phyloP scores from a whole-genome alignment of 2,329 filamentous ascomycete genomes.

The Claviceps maximensis region DNA sequence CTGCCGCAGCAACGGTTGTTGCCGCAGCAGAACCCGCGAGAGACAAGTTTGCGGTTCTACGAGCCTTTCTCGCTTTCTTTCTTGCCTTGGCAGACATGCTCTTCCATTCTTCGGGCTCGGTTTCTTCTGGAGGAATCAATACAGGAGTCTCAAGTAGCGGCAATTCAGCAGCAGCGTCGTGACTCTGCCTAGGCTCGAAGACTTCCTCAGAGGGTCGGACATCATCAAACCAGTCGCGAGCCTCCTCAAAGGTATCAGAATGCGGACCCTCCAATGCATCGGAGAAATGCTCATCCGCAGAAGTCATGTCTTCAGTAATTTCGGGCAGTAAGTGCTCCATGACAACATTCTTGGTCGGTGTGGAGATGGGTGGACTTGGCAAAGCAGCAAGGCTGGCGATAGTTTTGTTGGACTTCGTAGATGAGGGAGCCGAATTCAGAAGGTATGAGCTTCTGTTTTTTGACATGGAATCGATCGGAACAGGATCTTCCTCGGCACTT shows the following conservation, averaged over 20 bases:
- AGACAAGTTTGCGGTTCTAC: constrained; percentile 8
- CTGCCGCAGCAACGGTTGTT: constrained; percentile 4
- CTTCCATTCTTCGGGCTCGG: constrained; percentile 8
- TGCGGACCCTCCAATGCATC: constrained; percentile 18
- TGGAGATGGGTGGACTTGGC: constrained; percentile 13
- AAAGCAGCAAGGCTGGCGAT: constrained; percentile 11
- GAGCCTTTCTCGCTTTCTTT: constrained; percentile 11
- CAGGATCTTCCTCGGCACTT: constrained; percentile 21
- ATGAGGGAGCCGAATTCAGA: constrained; percentile 25
- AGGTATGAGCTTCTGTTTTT: constrained; percentile 31
- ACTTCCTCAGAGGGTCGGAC: neutral
- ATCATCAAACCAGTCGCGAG: constrained; percentile 7
- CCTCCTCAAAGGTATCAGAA: constrained; percentile 12
- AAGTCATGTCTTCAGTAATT: constrained; percentile 18
- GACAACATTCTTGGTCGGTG: constrained; percentile 12
- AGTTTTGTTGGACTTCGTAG: constrained; percentile 16
- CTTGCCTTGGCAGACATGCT: constrained; percentile 9
- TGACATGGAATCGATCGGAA: constrained; percentile 26
- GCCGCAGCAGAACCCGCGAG: constrained; percentile 1
- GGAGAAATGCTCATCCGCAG: constrained; percentile 23
- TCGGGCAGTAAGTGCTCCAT: constrained; percentile 9
- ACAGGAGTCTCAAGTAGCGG: constrained; percentile 1
- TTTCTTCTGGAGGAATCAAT: constrained; percentile 4
- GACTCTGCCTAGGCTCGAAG: neutral
- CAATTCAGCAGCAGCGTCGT: constrained; percentile 7